Evolutionary conservation across 331 rosid genomes (phyloP).

Genomic region (Pyracantha coccinea): DNA sequence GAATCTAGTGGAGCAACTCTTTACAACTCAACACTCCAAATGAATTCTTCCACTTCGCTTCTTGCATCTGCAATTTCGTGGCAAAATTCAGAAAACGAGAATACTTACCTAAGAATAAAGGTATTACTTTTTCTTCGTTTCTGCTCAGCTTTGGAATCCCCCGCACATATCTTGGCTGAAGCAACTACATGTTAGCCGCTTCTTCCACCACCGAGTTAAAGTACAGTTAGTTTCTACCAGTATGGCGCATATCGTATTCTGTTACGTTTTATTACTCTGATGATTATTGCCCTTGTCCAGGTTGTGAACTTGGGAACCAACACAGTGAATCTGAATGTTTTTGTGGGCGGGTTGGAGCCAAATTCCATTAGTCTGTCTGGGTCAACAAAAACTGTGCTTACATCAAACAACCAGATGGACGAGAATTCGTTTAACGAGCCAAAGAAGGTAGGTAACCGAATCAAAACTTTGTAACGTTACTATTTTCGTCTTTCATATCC

Average conservation of each 20-base stretch:
- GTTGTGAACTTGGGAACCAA: conserved; percentile 65
- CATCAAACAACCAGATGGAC: conserved; percentile 60
- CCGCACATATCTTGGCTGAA: background rate
- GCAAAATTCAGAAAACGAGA: conserved; percentile 36
- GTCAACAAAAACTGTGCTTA: conserved; percentile 50
- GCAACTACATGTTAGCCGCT: background rate
- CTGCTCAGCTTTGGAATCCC: background rate
- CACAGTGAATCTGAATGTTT: conserved; percentile 42
- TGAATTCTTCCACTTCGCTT: conserved; percentile 32
- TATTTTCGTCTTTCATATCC: background rate
- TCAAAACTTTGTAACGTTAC: background rate
- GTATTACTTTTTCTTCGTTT: conserved; percentile 13
- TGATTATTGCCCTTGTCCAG: conserved; percentile 33
- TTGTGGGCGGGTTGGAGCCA: conserved; percentile 41
- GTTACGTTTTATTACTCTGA: background rate
- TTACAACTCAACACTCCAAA: conserved; percentile 43
- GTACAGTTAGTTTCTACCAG: background rate
- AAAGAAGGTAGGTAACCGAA: conserved; percentile 73
- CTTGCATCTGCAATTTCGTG: conserved; percentile 69
- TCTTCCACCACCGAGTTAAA: too few relatives aligned
- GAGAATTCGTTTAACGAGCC: conserved; percentile 79
- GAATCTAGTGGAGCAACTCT: conserved; percentile 84
- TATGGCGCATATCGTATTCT: background rate
- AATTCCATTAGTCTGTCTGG: conserved; percentile 37
- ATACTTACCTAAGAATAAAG: conserved; percentile 58